A percentile compares a stretch with the other conserved stretches of the same genome.
Conservation (phyloP, 768 basidiomycete genomes). For the Suillus spraguei region DNA sequence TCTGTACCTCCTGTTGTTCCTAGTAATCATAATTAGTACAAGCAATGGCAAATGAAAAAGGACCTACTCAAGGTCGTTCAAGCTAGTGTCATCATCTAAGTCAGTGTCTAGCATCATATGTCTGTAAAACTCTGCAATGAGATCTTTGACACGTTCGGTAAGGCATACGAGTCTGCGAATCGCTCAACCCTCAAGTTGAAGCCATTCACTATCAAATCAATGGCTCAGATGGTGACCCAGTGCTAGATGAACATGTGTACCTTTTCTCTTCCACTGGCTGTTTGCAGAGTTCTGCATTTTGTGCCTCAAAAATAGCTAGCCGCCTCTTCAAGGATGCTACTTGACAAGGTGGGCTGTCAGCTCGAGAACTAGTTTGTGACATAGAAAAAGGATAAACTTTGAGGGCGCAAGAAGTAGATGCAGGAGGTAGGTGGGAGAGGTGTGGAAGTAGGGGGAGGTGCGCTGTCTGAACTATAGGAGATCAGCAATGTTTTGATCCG, state of each 20-base stretch:
- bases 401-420: background rate
- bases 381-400: no score
- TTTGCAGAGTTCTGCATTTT: constrained; percentile 10
- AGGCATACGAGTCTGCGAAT: constrained; percentile 18
- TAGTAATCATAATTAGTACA: no score
- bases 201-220: constrained; percentile 2
- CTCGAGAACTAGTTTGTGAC: background rate
- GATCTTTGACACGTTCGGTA: constrained; percentile 1
- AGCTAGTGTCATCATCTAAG: background rate
- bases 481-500: no score
- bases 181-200: constrained; percentile 11
- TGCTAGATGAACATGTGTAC: background rate
- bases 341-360: background rate
- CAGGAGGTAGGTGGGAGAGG: no score
- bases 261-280: background rate
- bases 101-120: background rate
- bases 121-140: constrained; percentile 16
- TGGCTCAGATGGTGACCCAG: background rate
- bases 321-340: constrained; percentile 9
- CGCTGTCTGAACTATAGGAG: background rate
- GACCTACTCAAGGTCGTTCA: background rate
- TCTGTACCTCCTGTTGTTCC: constrained; percentile 6
- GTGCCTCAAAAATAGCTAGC: constrained; percentile 12
- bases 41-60: no score
- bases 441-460: no score